Evolutionary conservation across 2,329 filamentous ascomycete genomes (phyloP).

Genomic region (Fusarium sp.): DNA sequence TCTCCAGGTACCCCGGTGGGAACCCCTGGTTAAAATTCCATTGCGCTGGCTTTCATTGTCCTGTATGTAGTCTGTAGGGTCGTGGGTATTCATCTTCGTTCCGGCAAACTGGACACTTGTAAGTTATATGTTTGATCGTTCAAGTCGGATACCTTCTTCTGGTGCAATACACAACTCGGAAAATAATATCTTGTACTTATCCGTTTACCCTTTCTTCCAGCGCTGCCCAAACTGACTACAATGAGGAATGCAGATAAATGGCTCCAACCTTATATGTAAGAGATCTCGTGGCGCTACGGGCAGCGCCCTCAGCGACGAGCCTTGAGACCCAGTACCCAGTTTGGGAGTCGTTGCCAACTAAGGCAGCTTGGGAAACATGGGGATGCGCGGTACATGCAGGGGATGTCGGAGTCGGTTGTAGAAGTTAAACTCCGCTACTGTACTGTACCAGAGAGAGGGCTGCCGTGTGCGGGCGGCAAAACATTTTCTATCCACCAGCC

Average conservation of each 20-base stretch:
- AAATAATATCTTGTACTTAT: neutral
- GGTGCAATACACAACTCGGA: neutral
- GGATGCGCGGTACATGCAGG: constrained; percentile 17
- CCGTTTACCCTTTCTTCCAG: neutral
- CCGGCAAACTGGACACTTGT: neutral
- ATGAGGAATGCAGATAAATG: constrained; percentile 38
- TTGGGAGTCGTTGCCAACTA: constrained; percentile 31
- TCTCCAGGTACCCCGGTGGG: constrained; percentile 23
- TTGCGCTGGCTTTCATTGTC: constrained; percentile 2
- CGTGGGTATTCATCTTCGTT: neutral
- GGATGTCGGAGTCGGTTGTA: constrained; percentile 18
- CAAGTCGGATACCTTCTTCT: neutral
- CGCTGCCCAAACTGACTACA: neutral
- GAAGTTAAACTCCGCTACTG: constrained; percentile 21
- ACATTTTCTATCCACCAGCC: constrained; percentile 31
- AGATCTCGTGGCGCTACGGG: constrained; percentile 34
- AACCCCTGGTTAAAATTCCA: constrained; percentile 17
- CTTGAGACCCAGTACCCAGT: constrained; percentile 31
- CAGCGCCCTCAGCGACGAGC: constrained; percentile 46
- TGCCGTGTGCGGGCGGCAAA: constrained; percentile 39
- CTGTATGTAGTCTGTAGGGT: neutral
- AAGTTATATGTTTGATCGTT: neutral
- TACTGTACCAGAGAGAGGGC: constrained; percentile 25
- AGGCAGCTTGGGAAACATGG: constrained; percentile 28
- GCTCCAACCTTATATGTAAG: constrained; percentile 31